Conservation (phyloP, 2,329 filamentous ascomycete species). For the Dryadomyces quercus-mongolicae region DNA sequence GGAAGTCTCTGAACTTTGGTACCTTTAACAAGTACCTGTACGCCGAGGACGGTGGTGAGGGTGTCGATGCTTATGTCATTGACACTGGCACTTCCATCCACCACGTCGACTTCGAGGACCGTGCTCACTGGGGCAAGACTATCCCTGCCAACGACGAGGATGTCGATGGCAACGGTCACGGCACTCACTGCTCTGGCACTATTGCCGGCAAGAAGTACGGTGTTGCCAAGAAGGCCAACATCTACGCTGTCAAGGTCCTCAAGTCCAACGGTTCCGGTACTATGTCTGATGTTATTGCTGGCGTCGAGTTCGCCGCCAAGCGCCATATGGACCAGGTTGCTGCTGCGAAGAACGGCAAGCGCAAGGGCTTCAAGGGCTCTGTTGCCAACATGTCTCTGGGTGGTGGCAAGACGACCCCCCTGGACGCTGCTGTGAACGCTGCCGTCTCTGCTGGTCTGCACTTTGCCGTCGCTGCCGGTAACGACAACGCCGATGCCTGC, state of each 20-base stretch:
- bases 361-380: conserved; percentile 96
- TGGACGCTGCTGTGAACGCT: conserved; percentile 88
- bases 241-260: conserved; percentile 97
- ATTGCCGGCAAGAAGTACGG: conserved; percentile 98
- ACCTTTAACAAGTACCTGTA: conserved; percentile 99
- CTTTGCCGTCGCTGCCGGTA: conserved; percentile 96
- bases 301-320: conserved; percentile 87
- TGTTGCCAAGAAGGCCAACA: conserved; percentile 96
- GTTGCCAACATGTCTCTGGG: conserved; percentile 99
- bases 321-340: conserved; percentile 65
- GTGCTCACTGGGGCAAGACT: conserved; percentile 94
- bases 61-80: conserved; percentile 97
- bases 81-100: conserved; percentile 91
- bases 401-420: conserved; percentile 86
- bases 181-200: conserved; percentile 97
- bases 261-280: conserved; percentile 93
- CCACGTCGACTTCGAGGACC: conserved; percentile 95
- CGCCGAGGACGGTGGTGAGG: conserved; percentile 79
- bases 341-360: conserved; percentile 73
- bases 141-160: conserved; percentile 78
- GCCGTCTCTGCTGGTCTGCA: conserved; percentile 86
- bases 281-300: conserved; percentile 98
- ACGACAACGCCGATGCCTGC: conserved; percentile 98
- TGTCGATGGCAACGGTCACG: conserved; percentile 92
- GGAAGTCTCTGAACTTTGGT: conserved; percentile 72